Conservation (phyloP, 1,139 yeast species). For the Debaryomycetaceae sp. region DNA sequence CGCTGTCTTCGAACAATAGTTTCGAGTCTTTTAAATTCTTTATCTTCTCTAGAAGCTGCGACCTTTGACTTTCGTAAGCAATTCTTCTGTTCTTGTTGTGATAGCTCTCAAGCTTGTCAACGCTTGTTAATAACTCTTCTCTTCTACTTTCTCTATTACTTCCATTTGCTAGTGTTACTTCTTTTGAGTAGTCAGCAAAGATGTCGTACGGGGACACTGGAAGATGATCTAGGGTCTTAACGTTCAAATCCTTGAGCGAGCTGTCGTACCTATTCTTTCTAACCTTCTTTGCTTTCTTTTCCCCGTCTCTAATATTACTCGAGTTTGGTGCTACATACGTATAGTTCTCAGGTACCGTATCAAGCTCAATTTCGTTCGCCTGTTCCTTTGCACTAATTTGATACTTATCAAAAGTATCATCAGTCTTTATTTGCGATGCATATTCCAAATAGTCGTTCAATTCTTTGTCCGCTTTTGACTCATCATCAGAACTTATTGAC, state of each 20-base stretch:
- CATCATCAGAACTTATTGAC: not conserved
- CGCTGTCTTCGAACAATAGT: conserved; percentile 18
- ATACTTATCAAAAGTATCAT: conserved; percentile 10
- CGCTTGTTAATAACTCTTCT: conserved; percentile 15
- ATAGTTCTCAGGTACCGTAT: conserved; percentile 4
- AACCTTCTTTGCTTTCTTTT: not conserved
- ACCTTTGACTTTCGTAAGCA: conserved; percentile 21
- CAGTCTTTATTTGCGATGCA: conserved; percentile 11
- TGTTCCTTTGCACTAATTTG: conserved; percentile 3
- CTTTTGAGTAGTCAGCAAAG: conserved; percentile 13
- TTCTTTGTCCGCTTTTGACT: conserved; percentile 3
- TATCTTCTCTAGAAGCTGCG: conserved; percentile 23
- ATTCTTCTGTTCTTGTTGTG: conserved; percentile 15
- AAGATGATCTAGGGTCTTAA: not conserved
- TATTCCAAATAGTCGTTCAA: conserved; percentile 11
- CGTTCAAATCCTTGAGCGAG: conserved; percentile 7
- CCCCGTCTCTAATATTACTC: conserved; percentile 5
- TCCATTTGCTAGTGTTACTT: conserved; percentile 23
- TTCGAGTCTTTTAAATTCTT: conserved; percentile 23
- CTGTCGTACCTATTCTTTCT: not conserved
- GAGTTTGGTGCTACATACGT: conserved; percentile 4
- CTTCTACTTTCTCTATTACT: conserved; percentile 24
- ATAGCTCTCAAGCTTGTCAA: conserved; percentile 15
- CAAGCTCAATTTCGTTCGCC: conserved; percentile 1
- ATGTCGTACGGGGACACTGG: conserved; percentile 5